These are phyloP conservation scores for Lachnellula hyalina DNA, from an alignment of 2,329 filamentous ascomycete genomes.

Conservation along the genomic window DNA sequence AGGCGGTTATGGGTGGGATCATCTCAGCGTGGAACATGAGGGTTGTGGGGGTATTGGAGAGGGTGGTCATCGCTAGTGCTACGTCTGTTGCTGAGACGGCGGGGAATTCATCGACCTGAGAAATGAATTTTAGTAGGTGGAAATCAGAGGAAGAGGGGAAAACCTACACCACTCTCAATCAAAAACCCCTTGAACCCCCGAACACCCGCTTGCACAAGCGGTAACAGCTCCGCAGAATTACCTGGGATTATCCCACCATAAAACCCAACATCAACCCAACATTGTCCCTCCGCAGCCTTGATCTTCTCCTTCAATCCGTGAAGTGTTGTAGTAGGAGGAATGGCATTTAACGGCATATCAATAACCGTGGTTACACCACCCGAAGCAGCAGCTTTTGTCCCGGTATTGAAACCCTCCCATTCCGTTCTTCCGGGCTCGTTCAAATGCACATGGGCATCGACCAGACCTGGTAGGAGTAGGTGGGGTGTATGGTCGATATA, in stretches of 20 bases:
- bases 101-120: slow-evolving; percentile 88
- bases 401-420: slow-evolving; percentile 97
- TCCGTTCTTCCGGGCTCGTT: slow-evolving; percentile 96
- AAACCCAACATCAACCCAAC: slow-evolving; percentile 98
- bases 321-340: slow-evolving; percentile 91
- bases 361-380: slow-evolving; percentile 95
- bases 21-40: slow-evolving; percentile 99
- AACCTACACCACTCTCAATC: slow-evolving; percentile 86
- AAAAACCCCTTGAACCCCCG: slow-evolving; percentile 96
- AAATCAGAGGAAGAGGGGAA: not conserved
- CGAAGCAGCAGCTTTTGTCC: slow-evolving; percentile 87
- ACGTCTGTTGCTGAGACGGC: slow-evolving; percentile 80
- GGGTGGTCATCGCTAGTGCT: slow-evolving; percentile 68
- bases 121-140: slow-evolving; percentile 10
- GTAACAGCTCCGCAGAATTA: slow-evolving; percentile 73
- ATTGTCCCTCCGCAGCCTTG: slow-evolving; percentile 75
- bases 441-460: slow-evolving; percentile 95
- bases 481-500: slow-evolving; percentile 84
- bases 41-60: slow-evolving; percentile 78
- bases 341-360: slow-evolving; percentile 97
- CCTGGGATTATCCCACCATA: slow-evolving; percentile 93
- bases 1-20: slow-evolving; percentile 79
- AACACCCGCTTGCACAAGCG: slow-evolving; percentile 78
- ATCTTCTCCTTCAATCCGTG: slow-evolving; percentile 79
- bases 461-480: slow-evolving; percentile 82